Base-by-base conservation (phyloP, 306 rosid genomes). In the Trifolium repens region DNA sequence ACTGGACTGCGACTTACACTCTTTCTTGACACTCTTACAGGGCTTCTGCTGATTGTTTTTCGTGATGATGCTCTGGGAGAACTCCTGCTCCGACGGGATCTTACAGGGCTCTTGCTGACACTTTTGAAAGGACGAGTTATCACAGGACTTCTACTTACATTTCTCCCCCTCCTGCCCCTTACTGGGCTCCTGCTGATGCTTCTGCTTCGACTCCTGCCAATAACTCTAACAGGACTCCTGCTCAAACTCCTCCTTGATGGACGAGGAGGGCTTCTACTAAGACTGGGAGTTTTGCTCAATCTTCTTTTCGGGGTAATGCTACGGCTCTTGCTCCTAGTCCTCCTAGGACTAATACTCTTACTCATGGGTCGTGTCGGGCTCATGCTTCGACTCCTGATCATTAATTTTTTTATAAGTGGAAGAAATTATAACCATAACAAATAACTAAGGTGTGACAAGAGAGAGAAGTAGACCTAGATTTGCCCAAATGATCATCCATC, bases 311-410 rank as follows among this genome's bases (percentile, higher is more conserved):
- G 89, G 58, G 89, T 84, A 35, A 69, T 32, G 63, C 91, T 91
- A 17, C 81, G 88, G 78, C 93, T 90, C 72, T 82, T 89, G 85
- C 86, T 85, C 68, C 42, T 80, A 82, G 81, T 88, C 80, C 81
- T 89, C 76, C 89, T 78, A 75, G 99, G 94, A 85, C 96, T 94
- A 80, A 89, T 89, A 76, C 97, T 88, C 90, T 88, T 94, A 85
- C 94, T 90, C 82, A 77, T 32, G 80, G 90, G n/a, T 89, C 90
- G 89, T 81, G 87, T 89, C 71, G 98, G 98, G 89, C 93, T 94
- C 61, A 76, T 57, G 88, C 99, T 92, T 81, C 89, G 90, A 75
- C 92, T 92, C 99, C 99, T 94, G 99, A 91, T 81, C 90, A 94
- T 85, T 84, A 86, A 90, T 88, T 78, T 82, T 82, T 80, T 64